Conservation (phyloP, 257 asterid species). For the Plantago ovata region DNA sequence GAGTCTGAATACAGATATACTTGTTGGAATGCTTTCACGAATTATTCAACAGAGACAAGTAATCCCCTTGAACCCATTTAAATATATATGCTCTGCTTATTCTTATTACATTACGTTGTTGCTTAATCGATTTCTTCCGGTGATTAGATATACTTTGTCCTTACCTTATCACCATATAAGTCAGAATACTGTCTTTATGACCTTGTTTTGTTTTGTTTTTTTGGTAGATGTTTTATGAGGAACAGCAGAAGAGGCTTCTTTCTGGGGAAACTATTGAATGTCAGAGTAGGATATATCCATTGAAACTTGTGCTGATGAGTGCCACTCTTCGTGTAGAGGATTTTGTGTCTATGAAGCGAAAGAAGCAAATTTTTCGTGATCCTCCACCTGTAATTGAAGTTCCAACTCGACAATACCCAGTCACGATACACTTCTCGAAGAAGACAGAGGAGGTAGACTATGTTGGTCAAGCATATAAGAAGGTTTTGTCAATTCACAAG, state of each 20-base stretch:
- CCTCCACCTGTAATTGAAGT: conserved; percentile 86
- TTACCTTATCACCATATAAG: no score
- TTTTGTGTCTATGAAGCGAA: conserved; percentile 64
- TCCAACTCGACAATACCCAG: conserved; percentile 89
- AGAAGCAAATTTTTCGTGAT: conserved; percentile 42
- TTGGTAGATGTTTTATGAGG: conserved; percentile 60
- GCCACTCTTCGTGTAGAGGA: conserved; percentile 92
- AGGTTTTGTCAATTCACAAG: conserved; percentile 84
- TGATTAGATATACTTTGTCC: no score
- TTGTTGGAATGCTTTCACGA: conserved; percentile 99
- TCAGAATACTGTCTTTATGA: no score
- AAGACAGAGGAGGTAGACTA: conserved; percentile 77
- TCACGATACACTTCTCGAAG: conserved; percentile 75
- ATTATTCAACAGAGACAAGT: conserved; percentile 78
- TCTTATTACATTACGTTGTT: conserved; percentile 6
- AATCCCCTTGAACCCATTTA: conserved; percentile 21
- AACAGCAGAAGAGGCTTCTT: conserved; percentile 56
- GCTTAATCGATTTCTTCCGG: no score
- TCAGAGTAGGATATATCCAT: conserved; percentile 57
- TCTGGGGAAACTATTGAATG: conserved; percentile 49
- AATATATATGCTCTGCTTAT: conserved; percentile 10
- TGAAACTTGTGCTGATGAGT: conserved; percentile 93
- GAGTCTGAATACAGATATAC: conserved; percentile 96
- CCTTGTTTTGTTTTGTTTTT: no score
- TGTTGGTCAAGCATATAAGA: conserved; percentile 85